Evolutionary conservation across 495 filamentous ascomycete genomes (phyloP), one percentile per base, ranked within the genome.

Genomic region (Aspergillus ellipticus): DNA sequence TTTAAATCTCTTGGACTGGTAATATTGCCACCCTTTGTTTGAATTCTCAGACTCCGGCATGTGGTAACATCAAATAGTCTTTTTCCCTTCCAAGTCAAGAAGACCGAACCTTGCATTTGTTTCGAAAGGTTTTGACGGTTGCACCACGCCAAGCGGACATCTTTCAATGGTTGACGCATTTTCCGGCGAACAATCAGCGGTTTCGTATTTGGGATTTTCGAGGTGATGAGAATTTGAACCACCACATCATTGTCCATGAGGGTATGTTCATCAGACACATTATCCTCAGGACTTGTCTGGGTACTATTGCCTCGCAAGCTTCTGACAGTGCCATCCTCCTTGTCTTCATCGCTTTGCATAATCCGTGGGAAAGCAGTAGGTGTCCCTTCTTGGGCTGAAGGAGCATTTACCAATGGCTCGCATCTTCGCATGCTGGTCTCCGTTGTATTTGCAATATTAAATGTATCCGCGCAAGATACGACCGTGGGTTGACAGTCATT

Each of bases 31-130:
- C 10, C 72, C 46, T n/a, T 56, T 58, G 51, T 77, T 61, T 75
- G 28, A 85, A 79, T 26, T 78, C 88, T 51, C 88, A 77, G 51
- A 28, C 86, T 85, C 47, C 76, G 81, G 58, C 89, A 87, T 6
- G 85, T 92, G 21, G 87, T 89, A 28, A 84, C 76, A 54, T 88
- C 83, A 60, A 85, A 95, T 2, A 96, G 64, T 55, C 84, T 82
- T 45, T 83, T 83, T 7, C 83, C 82, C 49, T 84, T 86, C 87
- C 90, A 96, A 2, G 89, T 93, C 15, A 97, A 69, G 60, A 90
- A 88, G 8, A 96, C 72, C 6, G 73, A 64, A 20, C 69, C 67
- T 15, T 79, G 71, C 39, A 76, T 55, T 8, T 77, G 76, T 2
- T 65, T 59, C 1, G 68, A 58, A 46, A 90, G 75, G 3, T 62